These are phyloP conservation scores for Coniochaeta prunicola DNA, from an alignment of 2,329 filamentous ascomycete species.

Conservation along the genomic window DNA sequence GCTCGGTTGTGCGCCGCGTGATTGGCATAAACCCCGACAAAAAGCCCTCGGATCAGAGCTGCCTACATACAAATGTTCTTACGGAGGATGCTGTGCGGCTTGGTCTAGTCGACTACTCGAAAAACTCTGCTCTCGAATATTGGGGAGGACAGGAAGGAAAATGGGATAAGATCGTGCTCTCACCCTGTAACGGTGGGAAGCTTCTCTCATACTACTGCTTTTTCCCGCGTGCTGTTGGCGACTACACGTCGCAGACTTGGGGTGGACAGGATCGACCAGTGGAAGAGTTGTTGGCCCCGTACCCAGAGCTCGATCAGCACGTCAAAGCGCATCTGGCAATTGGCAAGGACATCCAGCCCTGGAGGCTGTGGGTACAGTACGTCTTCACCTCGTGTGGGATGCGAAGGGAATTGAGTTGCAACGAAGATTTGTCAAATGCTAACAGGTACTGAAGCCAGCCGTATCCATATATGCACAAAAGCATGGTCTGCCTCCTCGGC, in stretches of 20 bases:
- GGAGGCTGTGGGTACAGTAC: constrained; percentile 57
- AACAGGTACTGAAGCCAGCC: constrained; percentile 28
- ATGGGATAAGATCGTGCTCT: constrained; percentile 64
- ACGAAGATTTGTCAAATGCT: no score
- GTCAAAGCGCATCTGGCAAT: constrained; percentile 51
- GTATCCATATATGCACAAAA: constrained; percentile 49
- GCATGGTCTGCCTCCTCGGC: constrained; percentile 49
- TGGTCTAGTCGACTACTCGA: constrained; percentile 56
- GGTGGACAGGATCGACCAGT: constrained; percentile 41
- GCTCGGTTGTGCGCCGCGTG: constrained; percentile 21
- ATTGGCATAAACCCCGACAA: constrained; percentile 57
- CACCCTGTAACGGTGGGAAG: constrained; percentile 59
- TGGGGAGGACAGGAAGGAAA: constrained; percentile 60
- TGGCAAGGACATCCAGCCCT: constrained; percentile 55
- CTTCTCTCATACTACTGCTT: constrained; percentile 65
- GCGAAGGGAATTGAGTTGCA: no score
- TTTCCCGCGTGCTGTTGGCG: constrained; percentile 52
- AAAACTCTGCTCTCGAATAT: constrained; percentile 56
- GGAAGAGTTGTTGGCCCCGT: constrained; percentile 54
- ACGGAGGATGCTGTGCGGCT: constrained; percentile 52
- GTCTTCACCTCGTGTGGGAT: no score
- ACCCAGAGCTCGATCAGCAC: constrained; percentile 50
- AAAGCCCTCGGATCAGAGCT: constrained; percentile 52
- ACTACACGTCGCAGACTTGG: constrained; percentile 57
- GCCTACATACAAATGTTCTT: constrained; percentile 56